Conservation (phyloP, 2,329 filamentous ascomycete species). For the Bertia moriformis region DNA sequence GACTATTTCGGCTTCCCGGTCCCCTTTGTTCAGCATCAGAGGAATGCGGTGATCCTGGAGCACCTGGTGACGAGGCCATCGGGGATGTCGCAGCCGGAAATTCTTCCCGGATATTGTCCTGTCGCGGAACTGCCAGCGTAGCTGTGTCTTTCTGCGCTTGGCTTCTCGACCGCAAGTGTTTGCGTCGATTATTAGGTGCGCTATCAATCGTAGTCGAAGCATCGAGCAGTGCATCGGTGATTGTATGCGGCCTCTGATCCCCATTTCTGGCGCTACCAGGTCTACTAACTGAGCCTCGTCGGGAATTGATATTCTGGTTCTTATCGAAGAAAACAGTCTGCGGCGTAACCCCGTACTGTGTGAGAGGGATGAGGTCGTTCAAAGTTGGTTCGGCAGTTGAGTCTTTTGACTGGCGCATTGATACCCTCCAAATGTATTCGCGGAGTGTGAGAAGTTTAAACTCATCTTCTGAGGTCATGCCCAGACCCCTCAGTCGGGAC, state of each 20-base stretch:
- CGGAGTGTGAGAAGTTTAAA: conserved; percentile 72
- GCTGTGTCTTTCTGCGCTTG: conserved; percentile 26
- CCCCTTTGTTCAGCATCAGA: conserved; percentile 17
- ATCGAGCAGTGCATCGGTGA: conserved; percentile 79
- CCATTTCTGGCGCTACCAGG: conserved; percentile 16
- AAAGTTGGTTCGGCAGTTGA: conserved; percentile 20
- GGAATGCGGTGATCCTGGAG: conserved; percentile 14
- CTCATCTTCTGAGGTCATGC: conserved; percentile 71
- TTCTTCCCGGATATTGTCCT: conserved; percentile 5
- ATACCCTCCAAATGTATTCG: conserved; percentile 83
- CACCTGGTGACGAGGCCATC: conserved; percentile 17
- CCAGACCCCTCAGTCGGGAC: conserved; percentile 68
- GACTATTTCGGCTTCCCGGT: conserved; percentile 10
- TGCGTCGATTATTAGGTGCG: conserved; percentile 34
- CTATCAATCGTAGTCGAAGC: conserved; percentile 80
- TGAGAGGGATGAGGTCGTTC: conserved; percentile 62
- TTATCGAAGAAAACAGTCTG: conserved; percentile 92
- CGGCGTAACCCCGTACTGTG: conserved; percentile 61
- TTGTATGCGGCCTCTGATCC: conserved; percentile 50
- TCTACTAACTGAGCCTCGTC: conserved; percentile 4
- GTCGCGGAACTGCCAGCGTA: conserved; percentile 6
- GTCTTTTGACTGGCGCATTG: conserved; percentile 52
- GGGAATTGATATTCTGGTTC: conserved; percentile 33
- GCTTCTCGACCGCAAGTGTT: conserved; percentile 33
- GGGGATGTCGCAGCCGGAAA: conserved; percentile 12